Evolutionary conservation across 1,284 basidiomycete genomes (phyloP).

Genomic region (Hypsizygus ulmarius): DNA sequence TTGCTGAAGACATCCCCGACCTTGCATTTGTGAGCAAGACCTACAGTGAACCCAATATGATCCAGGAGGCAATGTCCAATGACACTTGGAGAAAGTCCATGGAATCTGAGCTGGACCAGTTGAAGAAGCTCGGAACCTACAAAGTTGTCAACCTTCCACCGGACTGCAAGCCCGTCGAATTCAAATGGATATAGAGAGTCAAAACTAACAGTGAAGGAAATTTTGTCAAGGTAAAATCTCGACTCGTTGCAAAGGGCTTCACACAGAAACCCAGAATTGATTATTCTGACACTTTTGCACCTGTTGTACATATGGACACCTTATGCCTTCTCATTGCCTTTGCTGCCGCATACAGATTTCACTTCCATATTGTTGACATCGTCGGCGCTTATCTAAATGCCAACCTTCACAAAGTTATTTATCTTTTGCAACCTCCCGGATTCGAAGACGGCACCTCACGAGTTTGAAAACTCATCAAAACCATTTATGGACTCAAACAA

Average conservation of each 20-base stretch:
- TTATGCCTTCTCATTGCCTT: conserved; percentile 31
- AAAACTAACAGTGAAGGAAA: conserved; percentile 8
- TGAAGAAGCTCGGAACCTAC: background rate
- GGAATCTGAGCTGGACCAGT: background rate
- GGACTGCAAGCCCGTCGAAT: background rate
- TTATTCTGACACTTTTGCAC: conserved; percentile 39
- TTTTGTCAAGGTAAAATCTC: conserved; percentile 12
- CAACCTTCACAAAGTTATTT: conserved; percentile 27
- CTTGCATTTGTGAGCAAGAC: background rate
- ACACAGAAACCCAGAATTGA: conserved; percentile 26
- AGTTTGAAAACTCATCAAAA: conserved; percentile 21
- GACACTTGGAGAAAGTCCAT: background rate
- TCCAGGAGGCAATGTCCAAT: background rate
- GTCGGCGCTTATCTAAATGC: conserved; percentile 32
- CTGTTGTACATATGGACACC: conserved; percentile 31
- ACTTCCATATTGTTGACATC: conserved; percentile 32
- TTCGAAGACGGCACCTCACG: conserved; percentile 22
- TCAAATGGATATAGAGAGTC: conserved; percentile 7
- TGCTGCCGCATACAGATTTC: conserved; percentile 25
- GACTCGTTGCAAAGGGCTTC: conserved; percentile 23
- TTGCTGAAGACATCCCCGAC: background rate
- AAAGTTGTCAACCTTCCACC: background rate
- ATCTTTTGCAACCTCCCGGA: conserved; percentile 28
- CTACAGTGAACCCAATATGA: background rate
- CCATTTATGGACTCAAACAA: conserved; percentile 33